Evolutionary conservation across 108 stramenopile species (phyloP).

Genomic region (Seminavis robusta): DNA sequence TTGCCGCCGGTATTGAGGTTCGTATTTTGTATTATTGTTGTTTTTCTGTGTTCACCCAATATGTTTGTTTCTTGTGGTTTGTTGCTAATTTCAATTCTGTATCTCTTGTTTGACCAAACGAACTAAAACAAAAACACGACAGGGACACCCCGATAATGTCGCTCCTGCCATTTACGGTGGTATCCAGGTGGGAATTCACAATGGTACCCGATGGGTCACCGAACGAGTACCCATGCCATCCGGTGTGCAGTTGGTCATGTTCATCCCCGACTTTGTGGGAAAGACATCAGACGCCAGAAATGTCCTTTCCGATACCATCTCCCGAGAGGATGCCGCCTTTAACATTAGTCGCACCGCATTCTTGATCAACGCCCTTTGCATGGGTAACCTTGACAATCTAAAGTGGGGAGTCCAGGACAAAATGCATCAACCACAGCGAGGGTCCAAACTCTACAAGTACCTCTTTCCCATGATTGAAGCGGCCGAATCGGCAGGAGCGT

Average conservation of each 20-base stretch:
- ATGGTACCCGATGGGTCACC: constrained; percentile 90
- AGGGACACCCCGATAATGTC: constrained; percentile 99
- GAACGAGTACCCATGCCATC: constrained; percentile 90
- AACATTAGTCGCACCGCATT: constrained; percentile 96
- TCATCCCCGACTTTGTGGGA: constrained; percentile 95
- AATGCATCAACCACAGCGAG: constrained; percentile 98
- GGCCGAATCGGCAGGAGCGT: constrained; percentile 90
- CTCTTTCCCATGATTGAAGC: constrained; percentile 94
- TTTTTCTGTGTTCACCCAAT: neutral
- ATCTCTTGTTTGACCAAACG: constrained; percentile 4
- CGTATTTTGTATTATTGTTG: neutral
- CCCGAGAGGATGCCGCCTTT: constrained; percentile 90
- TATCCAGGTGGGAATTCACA: constrained; percentile 98
- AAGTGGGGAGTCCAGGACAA: constrained; percentile 90
- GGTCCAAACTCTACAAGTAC: constrained; percentile 86
- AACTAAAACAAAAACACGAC: neutral
- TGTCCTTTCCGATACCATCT: constrained; percentile 73
- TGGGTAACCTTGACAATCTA: constrained; percentile 90
- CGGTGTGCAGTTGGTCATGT: constrained; percentile 93
- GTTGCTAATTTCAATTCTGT: neutral
- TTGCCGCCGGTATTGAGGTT: constrained; percentile 95
- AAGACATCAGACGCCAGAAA: constrained; percentile 91
- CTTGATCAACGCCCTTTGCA: constrained; percentile 89
- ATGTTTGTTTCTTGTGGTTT: neutral
- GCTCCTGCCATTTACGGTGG: constrained; percentile 98